phyloP scores from a whole-genome alignment of 352 stramenopile species.

The Phytophthora citricola region DNA sequence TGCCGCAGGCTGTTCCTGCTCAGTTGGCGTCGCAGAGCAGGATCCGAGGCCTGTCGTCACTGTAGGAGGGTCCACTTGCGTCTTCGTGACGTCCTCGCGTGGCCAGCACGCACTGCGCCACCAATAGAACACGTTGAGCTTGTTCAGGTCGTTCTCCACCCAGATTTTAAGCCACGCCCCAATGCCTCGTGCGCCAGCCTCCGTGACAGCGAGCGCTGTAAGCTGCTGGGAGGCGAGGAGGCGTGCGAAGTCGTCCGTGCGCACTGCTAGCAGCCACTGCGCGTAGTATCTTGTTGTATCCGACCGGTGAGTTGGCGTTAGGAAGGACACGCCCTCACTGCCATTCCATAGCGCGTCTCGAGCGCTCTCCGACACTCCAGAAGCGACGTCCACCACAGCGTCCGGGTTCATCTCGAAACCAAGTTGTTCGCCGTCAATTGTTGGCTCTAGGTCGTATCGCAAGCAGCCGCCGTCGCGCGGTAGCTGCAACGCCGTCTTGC shows the following conservation, averaged over 20 bases:
- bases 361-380: slow-evolving; percentile 35
- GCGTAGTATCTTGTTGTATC: slow-evolving; percentile 43
- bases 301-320: slow-evolving; percentile 40
- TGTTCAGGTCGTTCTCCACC: slow-evolving; percentile 48
- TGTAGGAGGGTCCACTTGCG: slow-evolving; percentile 10
- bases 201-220: slow-evolving; percentile 28
- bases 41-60: slow-evolving; percentile 11
- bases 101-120: slow-evolving; percentile 59
- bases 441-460: slow-evolving; percentile 69
- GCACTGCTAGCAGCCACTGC: slow-evolving; percentile 50
- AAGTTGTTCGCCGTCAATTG: slow-evolving; percentile 45
- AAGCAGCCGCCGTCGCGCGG: slow-evolving; percentile 39
- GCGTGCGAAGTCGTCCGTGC: slow-evolving; percentile 31
- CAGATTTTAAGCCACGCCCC: slow-evolving; percentile 46
- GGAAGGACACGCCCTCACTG: slow-evolving; percentile 45
- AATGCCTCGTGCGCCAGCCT: slow-evolving; percentile 32
- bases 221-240: slow-evolving; percentile 27
- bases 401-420: slow-evolving; percentile 76
- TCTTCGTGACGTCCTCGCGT: slow-evolving; percentile 35
- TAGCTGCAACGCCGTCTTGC: slow-evolving; percentile 52
- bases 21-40: slow-evolving; percentile 38
- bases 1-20: slow-evolving; percentile 35
- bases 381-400: slow-evolving; percentile 17
- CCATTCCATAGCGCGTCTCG: slow-evolving; percentile 30
- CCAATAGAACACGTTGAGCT: slow-evolving; percentile 54